Evolutionary conservation across 805 yeast genomes (phyloP).

Genomic region (Cyberlindnera bimundalis): DNA sequence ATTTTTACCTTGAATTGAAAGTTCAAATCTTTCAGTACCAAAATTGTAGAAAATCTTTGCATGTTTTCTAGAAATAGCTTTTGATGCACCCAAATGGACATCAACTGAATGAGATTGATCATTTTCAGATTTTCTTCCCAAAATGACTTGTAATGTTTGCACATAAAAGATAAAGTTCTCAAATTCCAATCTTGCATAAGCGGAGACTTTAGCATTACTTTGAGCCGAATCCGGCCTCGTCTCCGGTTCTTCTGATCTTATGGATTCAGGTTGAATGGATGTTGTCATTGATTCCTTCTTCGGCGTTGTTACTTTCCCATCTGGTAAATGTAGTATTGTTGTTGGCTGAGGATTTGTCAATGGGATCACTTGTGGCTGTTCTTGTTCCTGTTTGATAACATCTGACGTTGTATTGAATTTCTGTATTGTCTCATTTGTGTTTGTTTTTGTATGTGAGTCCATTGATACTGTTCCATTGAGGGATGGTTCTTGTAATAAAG

Average conservation of each 20-base stretch:
- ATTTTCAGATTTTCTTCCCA: constrained; percentile 85
- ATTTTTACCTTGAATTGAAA: constrained; percentile 88
- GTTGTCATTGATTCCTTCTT: constrained; percentile 17
- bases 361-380: neutral
- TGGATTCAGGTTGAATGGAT: constrained; percentile 17
- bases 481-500: neutral
- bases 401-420: constrained; percentile 4
- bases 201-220: constrained; percentile 37
- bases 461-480: too few relatives aligned
- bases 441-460: neutral
- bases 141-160: constrained; percentile 88
- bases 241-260: constrained; percentile 5
- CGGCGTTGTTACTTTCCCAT: neutral
- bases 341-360: neutral
- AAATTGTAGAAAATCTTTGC: constrained; percentile 96
- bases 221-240: constrained; percentile 8
- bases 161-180: constrained; percentile 92
- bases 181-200: constrained; percentile 77
- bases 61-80: constrained; percentile 90
- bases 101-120: constrained; percentile 73
- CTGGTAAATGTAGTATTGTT: constrained; percentile 2
- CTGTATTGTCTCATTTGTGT: constrained; percentile 21
- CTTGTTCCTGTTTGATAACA: constrained; percentile 5
- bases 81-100: constrained; percentile 87
- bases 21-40: constrained; percentile 91